Percentiles rank a stretch among this genome's conserved stretches.
Conservation (phyloP, 2,329 filamentous ascomycete genomes). For the Curvularia spicifera region DNA sequence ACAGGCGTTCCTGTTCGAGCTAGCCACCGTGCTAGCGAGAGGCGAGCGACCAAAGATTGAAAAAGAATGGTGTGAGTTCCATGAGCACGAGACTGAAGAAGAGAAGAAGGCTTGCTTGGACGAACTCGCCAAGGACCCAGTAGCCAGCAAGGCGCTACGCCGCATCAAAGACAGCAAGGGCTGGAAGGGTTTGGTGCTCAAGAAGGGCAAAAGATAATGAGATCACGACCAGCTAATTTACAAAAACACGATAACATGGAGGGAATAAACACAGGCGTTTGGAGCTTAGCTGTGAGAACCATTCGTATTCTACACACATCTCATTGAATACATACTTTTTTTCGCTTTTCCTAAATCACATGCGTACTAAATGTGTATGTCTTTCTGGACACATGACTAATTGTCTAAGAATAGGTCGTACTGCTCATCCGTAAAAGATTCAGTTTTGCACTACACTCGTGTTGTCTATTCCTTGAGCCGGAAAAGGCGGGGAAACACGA, state of each 20-base stretch:
- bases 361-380: too few relatives aligned
- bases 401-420: background rate
- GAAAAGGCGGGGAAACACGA: constrained; percentile 14
- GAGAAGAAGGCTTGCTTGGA: constrained; percentile 45
- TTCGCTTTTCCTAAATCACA: background rate
- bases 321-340: background rate
- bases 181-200: constrained; percentile 47
- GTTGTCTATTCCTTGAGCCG: background rate
- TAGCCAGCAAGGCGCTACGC: constrained; percentile 40
- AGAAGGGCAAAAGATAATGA: constrained; percentile 44
- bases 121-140: constrained; percentile 38
- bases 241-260: background rate
- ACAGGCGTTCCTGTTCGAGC: constrained; percentile 44
- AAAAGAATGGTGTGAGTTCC: constrained; percentile 48
- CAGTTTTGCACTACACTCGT: background rate
- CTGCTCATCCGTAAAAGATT: background rate
- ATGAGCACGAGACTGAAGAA: constrained; percentile 44
- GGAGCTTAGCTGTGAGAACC: background rate
- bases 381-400: background rate
- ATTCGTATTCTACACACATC: background rate
- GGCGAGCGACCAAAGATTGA: constrained; percentile 46
- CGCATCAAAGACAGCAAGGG: constrained; percentile 46
- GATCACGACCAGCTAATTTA: background rate
- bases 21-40: constrained; percentile 42
- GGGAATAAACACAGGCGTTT: constrained; percentile 1